Conservation (phyloP, 257 asterid genomes). For the Coffea canephora region DNA sequence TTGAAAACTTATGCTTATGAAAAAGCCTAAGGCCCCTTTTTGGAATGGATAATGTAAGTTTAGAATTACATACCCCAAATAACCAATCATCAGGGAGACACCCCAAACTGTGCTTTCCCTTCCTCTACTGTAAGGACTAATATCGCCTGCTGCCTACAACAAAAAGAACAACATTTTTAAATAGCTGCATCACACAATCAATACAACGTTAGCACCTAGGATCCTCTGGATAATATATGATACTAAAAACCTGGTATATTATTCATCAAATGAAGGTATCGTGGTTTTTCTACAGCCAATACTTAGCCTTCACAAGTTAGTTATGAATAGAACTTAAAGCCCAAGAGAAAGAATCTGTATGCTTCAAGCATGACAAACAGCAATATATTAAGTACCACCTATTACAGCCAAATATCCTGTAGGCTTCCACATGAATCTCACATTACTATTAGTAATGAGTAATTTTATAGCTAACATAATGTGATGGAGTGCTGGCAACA, state of each 20-base stretch:
- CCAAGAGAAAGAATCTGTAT: background rate
- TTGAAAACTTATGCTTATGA: background rate
- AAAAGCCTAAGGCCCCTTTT: background rate
- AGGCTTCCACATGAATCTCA: background rate
- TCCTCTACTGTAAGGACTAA: slow-evolving; percentile 78
- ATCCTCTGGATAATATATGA: background rate
- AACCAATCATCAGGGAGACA: slow-evolving; percentile 93
- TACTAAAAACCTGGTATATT: background rate
- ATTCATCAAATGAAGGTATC: background rate
- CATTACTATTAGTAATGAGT: background rate
- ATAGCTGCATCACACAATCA: background rate
- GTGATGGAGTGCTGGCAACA: background rate
- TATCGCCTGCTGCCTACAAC: slow-evolving; percentile 74
- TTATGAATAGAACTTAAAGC: background rate
- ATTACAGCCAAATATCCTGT: background rate
- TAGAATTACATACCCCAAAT: slow-evolving; percentile 77
- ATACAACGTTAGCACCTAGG: background rate
- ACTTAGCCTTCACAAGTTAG: background rate
- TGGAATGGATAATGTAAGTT: slow-evolving; percentile 10
- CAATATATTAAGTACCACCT: background rate
- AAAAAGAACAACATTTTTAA: slow-evolving; percentile 13
- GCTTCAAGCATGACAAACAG: background rate
- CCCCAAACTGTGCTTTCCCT: slow-evolving; percentile 99
- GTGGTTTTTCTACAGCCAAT: background rate
- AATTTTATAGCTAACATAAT: background rate